Conservation (phyloP, 148 eudicot species). For the Persicaria tinctoria region DNA sequence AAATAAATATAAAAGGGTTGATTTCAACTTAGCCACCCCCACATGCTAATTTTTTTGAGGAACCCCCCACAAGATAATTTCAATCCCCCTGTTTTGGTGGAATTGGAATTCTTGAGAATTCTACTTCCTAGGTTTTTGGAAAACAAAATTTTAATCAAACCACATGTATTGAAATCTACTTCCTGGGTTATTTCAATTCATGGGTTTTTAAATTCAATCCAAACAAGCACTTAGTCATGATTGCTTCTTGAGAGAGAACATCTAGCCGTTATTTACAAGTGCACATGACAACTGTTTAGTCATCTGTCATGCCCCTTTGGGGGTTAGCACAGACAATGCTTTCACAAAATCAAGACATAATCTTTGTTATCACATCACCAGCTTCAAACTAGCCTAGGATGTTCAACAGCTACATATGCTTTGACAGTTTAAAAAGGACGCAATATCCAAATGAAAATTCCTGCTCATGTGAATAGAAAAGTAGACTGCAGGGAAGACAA, state of each 20-base stretch:
- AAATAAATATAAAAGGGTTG: too few relatives aligned
- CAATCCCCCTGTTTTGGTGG: too few relatives aligned
- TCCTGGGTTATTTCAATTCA: too few relatives aligned
- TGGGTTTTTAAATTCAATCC: too few relatives aligned
- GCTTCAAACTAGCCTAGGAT: background rate
- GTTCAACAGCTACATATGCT: background rate
- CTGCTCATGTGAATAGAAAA: background rate
- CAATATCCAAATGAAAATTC: background rate
- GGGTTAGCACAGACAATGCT: background rate
- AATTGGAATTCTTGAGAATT: too few relatives aligned
- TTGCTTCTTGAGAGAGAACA: background rate
- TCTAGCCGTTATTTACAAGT: background rate
- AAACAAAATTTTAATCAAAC: too few relatives aligned
- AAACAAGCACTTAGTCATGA: background rate
- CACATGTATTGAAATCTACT: too few relatives aligned
- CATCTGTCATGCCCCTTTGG: background rate
- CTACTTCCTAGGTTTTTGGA: too few relatives aligned
- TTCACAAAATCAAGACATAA: background rate
- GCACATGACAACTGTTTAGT: background rate
- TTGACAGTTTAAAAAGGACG: background rate
- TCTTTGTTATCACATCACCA: background rate
- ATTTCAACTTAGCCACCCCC: too few relatives aligned
- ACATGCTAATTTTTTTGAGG: too few relatives aligned
- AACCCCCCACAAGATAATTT: too few relatives aligned
- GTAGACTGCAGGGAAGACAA: background rate